Conservation (phyloP, 1,284 basidiomycete genomes). For the Moesziomyces sp. region DNA sequence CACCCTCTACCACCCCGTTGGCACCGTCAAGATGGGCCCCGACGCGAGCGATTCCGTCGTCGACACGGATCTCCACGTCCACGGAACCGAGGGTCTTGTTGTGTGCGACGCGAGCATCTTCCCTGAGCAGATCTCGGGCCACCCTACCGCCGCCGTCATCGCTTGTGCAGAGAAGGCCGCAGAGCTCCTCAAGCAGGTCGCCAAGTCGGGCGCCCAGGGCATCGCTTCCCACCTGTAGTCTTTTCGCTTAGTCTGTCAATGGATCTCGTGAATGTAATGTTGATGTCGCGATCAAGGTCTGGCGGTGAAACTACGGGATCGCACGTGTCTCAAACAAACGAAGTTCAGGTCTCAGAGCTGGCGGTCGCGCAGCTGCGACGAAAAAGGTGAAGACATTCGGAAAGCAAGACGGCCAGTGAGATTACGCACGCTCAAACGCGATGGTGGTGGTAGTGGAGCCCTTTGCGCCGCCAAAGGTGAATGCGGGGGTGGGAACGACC, state of each 20-base stretch:
- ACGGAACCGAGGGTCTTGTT: constrained; percentile 45
- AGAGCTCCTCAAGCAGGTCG: constrained; percentile 32
- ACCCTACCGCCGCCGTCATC: constrained; percentile 52
- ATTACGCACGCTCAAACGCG: constrained; percentile 36
- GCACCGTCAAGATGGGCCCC: constrained; percentile 67
- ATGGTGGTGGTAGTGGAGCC: constrained; percentile 57
- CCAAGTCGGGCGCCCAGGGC: constrained; percentile 8
- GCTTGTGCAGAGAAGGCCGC: constrained; percentile 51
- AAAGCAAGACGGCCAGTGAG: background rate
- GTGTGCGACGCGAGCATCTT: constrained; percentile 59
- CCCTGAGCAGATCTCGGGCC: constrained; percentile 55
- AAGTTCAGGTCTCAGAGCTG: too few species aligned
- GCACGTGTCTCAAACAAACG: too few species aligned
- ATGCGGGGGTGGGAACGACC: constrained; percentile 56
- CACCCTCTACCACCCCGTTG: constrained; percentile 74
- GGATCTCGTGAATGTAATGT: background rate
- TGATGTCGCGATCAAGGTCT: background rate
- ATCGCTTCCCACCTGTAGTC: constrained; percentile 30
- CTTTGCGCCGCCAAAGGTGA: constrained; percentile 58
- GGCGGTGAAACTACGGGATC: too few species aligned
- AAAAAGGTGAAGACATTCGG: too few species aligned
- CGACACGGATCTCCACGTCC: constrained; percentile 45
- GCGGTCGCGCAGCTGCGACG: too few species aligned
- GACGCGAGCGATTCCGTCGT: constrained; percentile 37
- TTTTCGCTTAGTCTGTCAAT: background rate